These are phyloP conservation scores for Zasmidium angulare DNA, from an alignment of 2,329 filamentous ascomycete species.

Conservation along the genomic window DNA sequence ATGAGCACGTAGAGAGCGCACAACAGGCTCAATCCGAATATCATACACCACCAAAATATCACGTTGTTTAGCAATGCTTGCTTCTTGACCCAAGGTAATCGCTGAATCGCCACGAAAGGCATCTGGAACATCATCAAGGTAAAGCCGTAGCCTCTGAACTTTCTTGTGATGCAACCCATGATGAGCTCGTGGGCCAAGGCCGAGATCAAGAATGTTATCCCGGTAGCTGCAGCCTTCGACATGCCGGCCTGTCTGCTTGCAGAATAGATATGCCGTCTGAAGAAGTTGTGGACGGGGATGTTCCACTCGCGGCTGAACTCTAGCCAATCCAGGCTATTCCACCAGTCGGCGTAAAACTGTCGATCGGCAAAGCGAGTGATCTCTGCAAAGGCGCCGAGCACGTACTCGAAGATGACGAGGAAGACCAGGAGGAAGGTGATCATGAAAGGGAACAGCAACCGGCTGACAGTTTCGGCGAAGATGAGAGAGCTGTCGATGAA, in stretches of 20 bases:
- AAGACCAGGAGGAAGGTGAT: slow-evolving; percentile 66
- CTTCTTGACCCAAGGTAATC: slow-evolving; percentile 72
- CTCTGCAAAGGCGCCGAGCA: slow-evolving; percentile 91
- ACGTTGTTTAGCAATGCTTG: slow-evolving; percentile 69
- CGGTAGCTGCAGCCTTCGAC: slow-evolving; percentile 73
- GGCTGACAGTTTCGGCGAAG: slow-evolving; percentile 83
- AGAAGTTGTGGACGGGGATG: slow-evolving; percentile 93
- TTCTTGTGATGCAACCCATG: slow-evolving; percentile 97
- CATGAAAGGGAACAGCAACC: slow-evolving; percentile 74
- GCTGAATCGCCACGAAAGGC: slow-evolving; percentile 89
- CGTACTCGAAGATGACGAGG: slow-evolving; percentile 96
- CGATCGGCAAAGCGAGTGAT: slow-evolving; percentile 82
- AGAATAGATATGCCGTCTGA: slow-evolving; percentile 89
- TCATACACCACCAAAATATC: slow-evolving; percentile 22
- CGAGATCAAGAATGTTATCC: slow-evolving; percentile 88
- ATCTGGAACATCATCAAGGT: slow-evolving; percentile 94
- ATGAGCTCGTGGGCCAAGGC: slow-evolving; percentile 91
- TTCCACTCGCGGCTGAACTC: slow-evolving; percentile 93
- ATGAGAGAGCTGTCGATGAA: slow-evolving; percentile 71
- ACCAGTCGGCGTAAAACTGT: slow-evolving; percentile 82
- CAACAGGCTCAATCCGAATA: slow-evolving; percentile 44
- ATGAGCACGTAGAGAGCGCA: slow-evolving; percentile 62
- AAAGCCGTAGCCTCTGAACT: slow-evolving; percentile 91
- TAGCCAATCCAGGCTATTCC: slow-evolving; percentile 80
- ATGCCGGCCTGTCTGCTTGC: slow-evolving; percentile 70